Evolutionary conservation across 1,284 basidiomycete genomes (phyloP), one percentile per base, ranked within the genome.

Genomic region (Cryptococcus depauperatus): DNA sequence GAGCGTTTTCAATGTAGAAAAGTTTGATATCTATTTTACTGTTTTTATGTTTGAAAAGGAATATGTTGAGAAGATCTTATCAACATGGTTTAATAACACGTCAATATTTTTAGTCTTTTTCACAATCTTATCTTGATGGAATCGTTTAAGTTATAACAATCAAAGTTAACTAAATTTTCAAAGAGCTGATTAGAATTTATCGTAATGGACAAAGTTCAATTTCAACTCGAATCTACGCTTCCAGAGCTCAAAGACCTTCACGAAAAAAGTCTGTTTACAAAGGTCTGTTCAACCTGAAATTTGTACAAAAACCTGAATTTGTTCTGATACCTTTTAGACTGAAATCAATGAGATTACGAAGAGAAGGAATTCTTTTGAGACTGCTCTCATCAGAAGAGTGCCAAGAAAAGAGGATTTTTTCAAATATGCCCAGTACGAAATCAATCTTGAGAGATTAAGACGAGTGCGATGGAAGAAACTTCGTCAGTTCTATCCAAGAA

Each of bases 131-230:
- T n/a, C n/a, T n/a, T n/a, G n/a, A n/a, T n/a, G n/a, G n/a, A n/a
- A n/a, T n/a, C n/a, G n/a, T n/a, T n/a, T n/a, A n/a, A n/a, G n/a
- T n/a, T n/a, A n/a, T n/a, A n/a, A n/a, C n/a, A n/a, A n/a, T n/a
- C n/a, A n/a, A n/a, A n/a, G n/a, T n/a, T n/a, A n/a, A n/a, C n/a
- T n/a, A n/a, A n/a, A n/a, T n/a, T n/a, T n/a, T n/a, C n/a, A n/a
- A n/a, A n/a, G n/a, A n/a, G n/a, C n/a, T n/a, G n/a, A n/a, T n/a
- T n/a, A n/a, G n/a, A n/a, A n/a, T n/a, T n/a, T n/a, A n/a, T n/a
- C n/a, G n/a, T n/a, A 39, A 93, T 93, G 89, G 89, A 95, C 76
- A 80, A 89, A 55, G 90, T 95, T 0, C 86, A 93, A 58, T 93
- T 86, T 61, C 83, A 92, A 73, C 85, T 93, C 68, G 91, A 95